Percentiles rank a stretch among this genome's conserved stretches.
phyloP scores from a whole-genome alignment of 805 yeast species.

The Candida ficus region DNA sequence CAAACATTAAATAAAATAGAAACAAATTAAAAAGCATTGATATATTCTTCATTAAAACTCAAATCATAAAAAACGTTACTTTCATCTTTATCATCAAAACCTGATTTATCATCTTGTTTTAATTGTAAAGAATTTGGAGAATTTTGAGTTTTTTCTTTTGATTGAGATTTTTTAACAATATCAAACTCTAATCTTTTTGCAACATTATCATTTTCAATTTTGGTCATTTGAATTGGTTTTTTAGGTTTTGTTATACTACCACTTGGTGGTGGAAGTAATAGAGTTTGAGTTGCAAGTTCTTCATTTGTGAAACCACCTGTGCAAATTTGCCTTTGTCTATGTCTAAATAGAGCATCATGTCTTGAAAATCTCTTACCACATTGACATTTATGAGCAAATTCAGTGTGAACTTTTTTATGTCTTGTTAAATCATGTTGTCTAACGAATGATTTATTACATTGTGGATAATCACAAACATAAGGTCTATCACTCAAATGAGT shows the following conservation, averaged over 20 bases:
- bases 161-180: neutral
- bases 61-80: constrained; percentile 4
- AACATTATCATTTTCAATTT: constrained; percentile 8
- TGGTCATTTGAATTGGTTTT: constrained; percentile 1
- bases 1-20: neutral
- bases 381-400: constrained; percentile 66
- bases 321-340: constrained; percentile 63
- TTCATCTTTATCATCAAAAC: constrained; percentile 1
- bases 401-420: constrained; percentile 83
- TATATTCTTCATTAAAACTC: constrained; percentile 1
- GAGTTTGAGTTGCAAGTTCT: neutral
- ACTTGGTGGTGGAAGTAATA: neutral
- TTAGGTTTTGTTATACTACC: constrained; percentile 16
- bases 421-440: constrained; percentile 92
- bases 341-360: constrained; percentile 31
- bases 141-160: neutral
- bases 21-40: neutral
- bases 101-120: neutral
- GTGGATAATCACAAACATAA: constrained; percentile 57
- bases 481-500: constrained; percentile 96
- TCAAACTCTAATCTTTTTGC: constrained; percentile 10
- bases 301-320: constrained; percentile 47
- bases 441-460: constrained; percentile 83
- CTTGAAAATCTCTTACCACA: constrained; percentile 95
- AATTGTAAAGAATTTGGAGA: neutral